phyloP scores from a whole-genome alignment of 2,329 filamentous ascomycete species.

The Ascochyta viciae-villosae region DNA sequence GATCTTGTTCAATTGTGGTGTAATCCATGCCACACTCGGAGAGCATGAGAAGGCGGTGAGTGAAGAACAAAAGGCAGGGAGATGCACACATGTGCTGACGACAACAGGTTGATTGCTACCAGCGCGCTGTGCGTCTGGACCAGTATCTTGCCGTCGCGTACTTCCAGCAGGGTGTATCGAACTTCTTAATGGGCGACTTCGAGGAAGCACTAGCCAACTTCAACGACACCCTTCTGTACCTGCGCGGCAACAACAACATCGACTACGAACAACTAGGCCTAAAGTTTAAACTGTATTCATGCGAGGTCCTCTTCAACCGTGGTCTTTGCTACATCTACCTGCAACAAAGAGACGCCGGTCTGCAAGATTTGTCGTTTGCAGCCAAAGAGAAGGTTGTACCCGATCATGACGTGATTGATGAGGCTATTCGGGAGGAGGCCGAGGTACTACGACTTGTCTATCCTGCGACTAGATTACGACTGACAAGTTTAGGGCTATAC shows the following conservation, averaged over 20 bases:
- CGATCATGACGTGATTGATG: conserved; percentile 97
- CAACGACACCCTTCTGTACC: conserved; percentile 94
- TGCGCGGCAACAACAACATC: conserved; percentile 95
- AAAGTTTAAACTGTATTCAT: conserved; percentile 95
- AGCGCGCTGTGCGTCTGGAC: conserved; percentile 87
- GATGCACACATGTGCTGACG: conserved; percentile 26
- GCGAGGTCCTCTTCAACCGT: conserved; percentile 96
- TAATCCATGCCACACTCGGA: conserved; percentile 94
- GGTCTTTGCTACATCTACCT: conserved; percentile 97
- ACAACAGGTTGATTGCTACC: conserved; percentile 87
- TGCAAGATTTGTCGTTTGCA: conserved; percentile 89
- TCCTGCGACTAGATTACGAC: conserved; percentile 1
- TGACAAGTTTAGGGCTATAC: conserved; percentile 79
- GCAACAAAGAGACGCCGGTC: conserved; percentile 85
- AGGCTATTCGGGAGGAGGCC: conserved; percentile 90
- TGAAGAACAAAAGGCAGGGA: conserved; percentile 8
- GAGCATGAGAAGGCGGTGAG: conserved; percentile 94
- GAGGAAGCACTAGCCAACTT: conserved; percentile 98
- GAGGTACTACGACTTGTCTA: conserved; percentile 65
- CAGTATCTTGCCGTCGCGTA: conserved; percentile 97
- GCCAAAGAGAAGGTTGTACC: conserved; percentile 95
- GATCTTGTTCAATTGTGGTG: conserved; percentile 97
- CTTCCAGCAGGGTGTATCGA: conserved; percentile 98
- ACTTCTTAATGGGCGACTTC: conserved; percentile 95
- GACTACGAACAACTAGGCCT: conserved; percentile 96